phyloP scores from a whole-genome alignment of 2,329 filamentous ascomycete genomes.

The Bipolaris cookei region DNA sequence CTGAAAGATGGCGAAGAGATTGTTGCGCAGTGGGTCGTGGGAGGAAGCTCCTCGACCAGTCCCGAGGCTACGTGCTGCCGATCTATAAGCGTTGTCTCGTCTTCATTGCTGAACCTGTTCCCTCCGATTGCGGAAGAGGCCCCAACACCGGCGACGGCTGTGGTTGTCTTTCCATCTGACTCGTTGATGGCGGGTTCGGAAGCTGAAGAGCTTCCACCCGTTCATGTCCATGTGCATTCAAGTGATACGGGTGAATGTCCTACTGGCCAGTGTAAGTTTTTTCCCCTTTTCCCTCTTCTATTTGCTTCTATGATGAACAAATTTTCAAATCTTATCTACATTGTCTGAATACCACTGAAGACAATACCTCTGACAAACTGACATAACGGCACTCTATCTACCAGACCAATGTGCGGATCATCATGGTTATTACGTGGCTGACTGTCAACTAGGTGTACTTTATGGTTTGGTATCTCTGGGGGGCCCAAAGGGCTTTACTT shows the following conservation, averaged over 20 bases:
- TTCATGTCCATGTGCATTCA: conserved; percentile 75
- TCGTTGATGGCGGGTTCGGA: conserved; percentile 54
- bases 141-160: conserved; percentile 74
- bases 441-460: conserved; percentile 60
- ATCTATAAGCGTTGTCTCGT: conserved; percentile 72
- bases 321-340: conserved; percentile 99
- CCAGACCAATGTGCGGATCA: conserved; percentile 1
- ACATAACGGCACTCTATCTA: conserved; percentile 57
- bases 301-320: conserved; percentile 76
- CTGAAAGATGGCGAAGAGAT: conserved; percentile 66
- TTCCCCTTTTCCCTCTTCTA: conserved; percentile 13
- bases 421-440: conserved; percentile 40
- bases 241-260: conserved; percentile 94
- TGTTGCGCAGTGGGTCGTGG: conserved; percentile 62
- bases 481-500: conserved; percentile 41
- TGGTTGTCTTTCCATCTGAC: conserved; percentile 69
- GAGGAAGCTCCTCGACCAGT: conserved; percentile 38
- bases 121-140: conserved; percentile 74
- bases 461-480: conserved; percentile 59
- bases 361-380: conserved; percentile 87
- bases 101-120: conserved; percentile 71
- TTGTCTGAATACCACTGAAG: conserved; percentile 97
- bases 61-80: conserved; percentile 55
- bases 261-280: conserved; percentile 80
- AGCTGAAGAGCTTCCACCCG: conserved; percentile 51